These are phyloP conservation scores for Sporobolomyces roseus DNA, from an alignment of 768 basidiomycete species.

Conservation along the genomic window DNA sequence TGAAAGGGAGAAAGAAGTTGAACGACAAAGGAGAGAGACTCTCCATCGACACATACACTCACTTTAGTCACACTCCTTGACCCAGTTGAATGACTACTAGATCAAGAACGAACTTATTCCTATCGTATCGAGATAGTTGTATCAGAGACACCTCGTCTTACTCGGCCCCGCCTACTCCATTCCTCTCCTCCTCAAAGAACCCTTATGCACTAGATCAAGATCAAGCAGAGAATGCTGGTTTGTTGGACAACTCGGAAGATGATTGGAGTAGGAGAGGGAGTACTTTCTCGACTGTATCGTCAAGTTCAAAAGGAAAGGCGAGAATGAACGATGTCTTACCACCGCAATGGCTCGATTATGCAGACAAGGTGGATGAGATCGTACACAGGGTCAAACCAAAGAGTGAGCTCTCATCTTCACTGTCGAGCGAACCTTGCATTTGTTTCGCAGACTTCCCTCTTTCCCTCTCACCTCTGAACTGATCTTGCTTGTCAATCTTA, in stretches of 20 bases:
- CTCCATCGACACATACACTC: conserved; percentile 4
- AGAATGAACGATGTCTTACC: conserved; percentile 27
- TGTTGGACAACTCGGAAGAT: conserved; percentile 50
- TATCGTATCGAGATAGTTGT: conserved; percentile 80
- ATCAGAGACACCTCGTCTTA: conserved; percentile 43
- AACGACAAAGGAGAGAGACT: background rate
- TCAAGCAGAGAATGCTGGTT: conserved; percentile 42
- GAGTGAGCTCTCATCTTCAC: conserved; percentile 57
- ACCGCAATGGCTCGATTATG: conserved; percentile 60
- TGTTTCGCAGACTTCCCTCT: background rate
- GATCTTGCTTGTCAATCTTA: conserved; percentile 14
- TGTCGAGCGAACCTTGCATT: background rate
- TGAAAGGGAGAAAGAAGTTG: background rate
- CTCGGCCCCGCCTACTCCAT: conserved; percentile 20
- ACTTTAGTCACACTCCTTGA: too few relatives aligned
- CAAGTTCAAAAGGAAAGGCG: background rate
- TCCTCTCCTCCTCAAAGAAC: background rate
- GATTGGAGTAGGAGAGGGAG: conserved; percentile 58
- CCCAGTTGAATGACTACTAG: conserved; percentile 55
- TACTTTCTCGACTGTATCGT: conserved; percentile 21
- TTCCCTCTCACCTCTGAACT: background rate
- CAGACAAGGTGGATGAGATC: conserved; percentile 81
- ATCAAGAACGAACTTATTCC: conserved; percentile 84
- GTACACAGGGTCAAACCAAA: conserved; percentile 66
- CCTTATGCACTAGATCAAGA: conserved; percentile 52